Conservation (phyloP, 1,284 basidiomycete genomes). For the Ustilago shanxiensis region DNA sequence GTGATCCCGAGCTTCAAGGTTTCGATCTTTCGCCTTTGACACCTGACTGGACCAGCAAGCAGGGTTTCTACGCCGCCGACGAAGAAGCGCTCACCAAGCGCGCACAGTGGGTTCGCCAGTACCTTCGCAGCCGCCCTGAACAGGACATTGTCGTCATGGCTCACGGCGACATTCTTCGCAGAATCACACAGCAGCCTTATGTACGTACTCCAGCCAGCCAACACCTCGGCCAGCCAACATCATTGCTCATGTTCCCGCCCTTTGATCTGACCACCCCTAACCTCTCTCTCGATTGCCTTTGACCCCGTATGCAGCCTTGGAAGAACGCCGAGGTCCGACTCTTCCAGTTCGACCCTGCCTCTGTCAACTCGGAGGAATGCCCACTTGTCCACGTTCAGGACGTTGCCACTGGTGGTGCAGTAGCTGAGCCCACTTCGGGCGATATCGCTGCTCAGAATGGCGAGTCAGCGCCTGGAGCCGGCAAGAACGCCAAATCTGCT, state of each 20-base stretch:
- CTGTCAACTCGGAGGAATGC: conserved; percentile 55
- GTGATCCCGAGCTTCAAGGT: conserved; percentile 58
- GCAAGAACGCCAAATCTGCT: conserved; percentile 42
- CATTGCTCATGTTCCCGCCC: no score
- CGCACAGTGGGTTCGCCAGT: conserved; percentile 68
- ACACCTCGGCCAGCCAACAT: no score
- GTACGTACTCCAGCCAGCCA: conserved; percentile 23
- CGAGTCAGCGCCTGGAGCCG: conserved; percentile 74
- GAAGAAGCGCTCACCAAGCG: conserved; percentile 56
- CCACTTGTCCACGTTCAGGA: conserved; percentile 53
- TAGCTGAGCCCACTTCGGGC: conserved; percentile 55
- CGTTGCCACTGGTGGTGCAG: conserved; percentile 58
- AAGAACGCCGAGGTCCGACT: conserved; percentile 68
- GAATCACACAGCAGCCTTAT: conserved; percentile 56
- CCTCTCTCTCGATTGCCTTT: neutral
- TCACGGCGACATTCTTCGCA: conserved; percentile 68
- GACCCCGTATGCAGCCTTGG: conserved; percentile 49
- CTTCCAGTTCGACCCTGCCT: conserved; percentile 60
- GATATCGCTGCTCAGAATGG: conserved; percentile 47
- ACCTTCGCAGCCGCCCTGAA: conserved; percentile 64
- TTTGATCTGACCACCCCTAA: neutral
- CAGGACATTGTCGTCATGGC: conserved; percentile 67
- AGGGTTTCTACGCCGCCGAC: conserved; percentile 67
- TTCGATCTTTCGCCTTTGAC: conserved; percentile 66
- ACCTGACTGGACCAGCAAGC: conserved; percentile 68